Evolutionary conservation across 1,139 yeast species (phyloP).

Genomic region (Taphrina flavorubra): DNA sequence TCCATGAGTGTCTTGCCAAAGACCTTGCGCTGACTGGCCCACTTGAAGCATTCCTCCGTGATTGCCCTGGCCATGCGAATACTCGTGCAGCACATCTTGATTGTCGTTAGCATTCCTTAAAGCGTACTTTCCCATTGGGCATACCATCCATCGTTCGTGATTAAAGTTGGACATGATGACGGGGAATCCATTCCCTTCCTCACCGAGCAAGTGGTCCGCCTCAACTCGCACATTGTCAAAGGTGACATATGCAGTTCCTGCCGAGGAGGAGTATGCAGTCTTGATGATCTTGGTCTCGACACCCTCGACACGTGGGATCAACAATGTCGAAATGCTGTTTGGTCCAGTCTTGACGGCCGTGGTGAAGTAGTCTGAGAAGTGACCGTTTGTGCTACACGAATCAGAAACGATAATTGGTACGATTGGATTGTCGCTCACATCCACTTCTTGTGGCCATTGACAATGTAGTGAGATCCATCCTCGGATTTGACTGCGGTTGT

Average conservation of each 20-base stretch:
- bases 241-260: conserved; percentile 55
- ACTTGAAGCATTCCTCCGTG: conserved; percentile 55
- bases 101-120: conserved; percentile 46
- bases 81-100: conserved; percentile 54
- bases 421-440: conserved; percentile 45
- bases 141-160: conserved; percentile 53
- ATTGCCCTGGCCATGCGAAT: conserved; percentile 55
- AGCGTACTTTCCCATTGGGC: background rate
- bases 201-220: conserved; percentile 56
- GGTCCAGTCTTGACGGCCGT: conserved; percentile 58
- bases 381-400: conserved; percentile 49
- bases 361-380: conserved; percentile 52
- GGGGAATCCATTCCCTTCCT: conserved; percentile 56
- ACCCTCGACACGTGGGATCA: conserved; percentile 55
- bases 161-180: conserved; percentile 57
- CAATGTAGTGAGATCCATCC: conserved; percentile 52
- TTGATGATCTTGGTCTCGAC: conserved; percentile 53
- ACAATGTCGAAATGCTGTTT: conserved; percentile 54
- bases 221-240: conserved; percentile 58
- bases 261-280: conserved; percentile 55
- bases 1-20: conserved; percentile 56
- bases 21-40: conserved; percentile 55
- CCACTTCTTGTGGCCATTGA: conserved; percentile 57
- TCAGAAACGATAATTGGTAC: background rate
- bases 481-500: conserved; percentile 54